phyloP scores from a whole-genome alignment of 2,329 filamentous ascomycete species.

The Hypoxylon sp. region DNA sequence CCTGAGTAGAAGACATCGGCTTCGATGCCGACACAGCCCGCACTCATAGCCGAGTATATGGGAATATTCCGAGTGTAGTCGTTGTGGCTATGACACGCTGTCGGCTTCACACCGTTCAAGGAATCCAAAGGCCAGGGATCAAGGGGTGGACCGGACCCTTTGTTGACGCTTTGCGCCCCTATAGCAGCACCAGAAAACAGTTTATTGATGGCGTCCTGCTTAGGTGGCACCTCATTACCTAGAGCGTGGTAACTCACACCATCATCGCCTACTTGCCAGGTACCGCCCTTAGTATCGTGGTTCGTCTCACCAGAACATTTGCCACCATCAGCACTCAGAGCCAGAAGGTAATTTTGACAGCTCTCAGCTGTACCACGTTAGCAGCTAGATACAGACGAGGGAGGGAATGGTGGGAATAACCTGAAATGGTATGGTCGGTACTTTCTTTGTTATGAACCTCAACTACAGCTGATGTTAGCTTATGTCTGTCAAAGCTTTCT shows the following conservation, averaged over 20 bases:
- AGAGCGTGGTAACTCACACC: slow-evolving; percentile 44
- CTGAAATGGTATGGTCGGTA: slow-evolving; percentile 39
- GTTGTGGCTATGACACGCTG: slow-evolving; percentile 43
- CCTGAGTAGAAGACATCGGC: slow-evolving; percentile 41
- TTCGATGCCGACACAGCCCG: slow-evolving; percentile 43
- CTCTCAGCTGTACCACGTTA: slow-evolving; percentile 34
- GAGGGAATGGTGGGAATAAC: slow-evolving; percentile 28
- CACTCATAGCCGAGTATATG: slow-evolving; percentile 39
- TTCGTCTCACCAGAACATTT: slow-evolving; percentile 40
- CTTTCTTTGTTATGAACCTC: slow-evolving; percentile 44
- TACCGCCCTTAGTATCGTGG: slow-evolving; percentile 44
- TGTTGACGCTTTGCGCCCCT: slow-evolving; percentile 38
- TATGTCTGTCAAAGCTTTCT: neutral
- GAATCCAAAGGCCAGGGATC: slow-evolving; percentile 44
- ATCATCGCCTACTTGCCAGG: slow-evolving; percentile 42
- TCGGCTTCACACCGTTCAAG: slow-evolving; percentile 38
- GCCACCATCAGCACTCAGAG: slow-evolving; percentile 35
- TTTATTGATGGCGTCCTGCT: slow-evolving; percentile 42
- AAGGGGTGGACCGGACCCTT: slow-evolving; percentile 38
- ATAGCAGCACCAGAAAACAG: slow-evolving; percentile 36
- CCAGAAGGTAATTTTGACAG: slow-evolving; percentile 41
- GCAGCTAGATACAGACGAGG: neutral
- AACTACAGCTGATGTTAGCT: slow-evolving; percentile 30
- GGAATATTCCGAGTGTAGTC: slow-evolving; percentile 43
- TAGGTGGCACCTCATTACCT: slow-evolving; percentile 37